Percentiles rank a stretch among this genome's conserved stretches.
Conservation (phyloP, 2,329 filamentous ascomycete genomes). For the Mycogone perniciosa region DNA sequence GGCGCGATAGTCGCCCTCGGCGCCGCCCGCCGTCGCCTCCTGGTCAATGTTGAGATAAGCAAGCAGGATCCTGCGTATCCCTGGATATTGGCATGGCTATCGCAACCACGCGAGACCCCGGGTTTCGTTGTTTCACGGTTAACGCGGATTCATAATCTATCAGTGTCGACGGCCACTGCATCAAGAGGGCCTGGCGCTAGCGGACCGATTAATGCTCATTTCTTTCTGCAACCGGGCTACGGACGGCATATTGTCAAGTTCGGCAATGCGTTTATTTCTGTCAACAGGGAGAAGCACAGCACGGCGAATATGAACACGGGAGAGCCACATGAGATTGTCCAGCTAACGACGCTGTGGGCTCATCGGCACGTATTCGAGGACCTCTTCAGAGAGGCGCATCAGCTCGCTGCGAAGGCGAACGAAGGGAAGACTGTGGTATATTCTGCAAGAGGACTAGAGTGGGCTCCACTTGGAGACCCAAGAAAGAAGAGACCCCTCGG, state of each 20-base stretch:
- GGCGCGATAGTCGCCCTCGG: slow-evolving; percentile 66
- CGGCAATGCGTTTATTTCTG: slow-evolving; percentile 77
- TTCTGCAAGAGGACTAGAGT: slow-evolving; percentile 75
- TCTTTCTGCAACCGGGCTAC: slow-evolving; percentile 85
- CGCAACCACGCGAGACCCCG: slow-evolving; percentile 62
- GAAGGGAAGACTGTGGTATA: slow-evolving; percentile 94
- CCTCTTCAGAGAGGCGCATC: slow-evolving; percentile 81
- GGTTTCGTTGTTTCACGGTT: slow-evolving; percentile 54
- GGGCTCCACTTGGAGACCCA: slow-evolving; percentile 77
- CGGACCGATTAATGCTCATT: slow-evolving; percentile 69
- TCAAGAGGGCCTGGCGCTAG: slow-evolving; percentile 52
- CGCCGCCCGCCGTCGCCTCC: slow-evolving; percentile 73
- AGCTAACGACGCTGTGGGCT: slow-evolving; percentile 83
- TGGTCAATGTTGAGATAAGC: slow-evolving; percentile 94
- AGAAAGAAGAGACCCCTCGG: slow-evolving; percentile 79
- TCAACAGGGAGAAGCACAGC: slow-evolving; percentile 78
- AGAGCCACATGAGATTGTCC: slow-evolving; percentile 89
- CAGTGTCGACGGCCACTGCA: slow-evolving; percentile 53
- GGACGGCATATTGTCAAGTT: slow-evolving; percentile 85
- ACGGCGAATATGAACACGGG: slow-evolving; percentile 78
- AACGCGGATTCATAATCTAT: slow-evolving; percentile 55
- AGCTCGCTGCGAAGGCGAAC: slow-evolving; percentile 68
- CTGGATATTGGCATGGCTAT: slow-evolving; percentile 94
- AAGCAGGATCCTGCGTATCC: slow-evolving; percentile 88
- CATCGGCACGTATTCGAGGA: slow-evolving; percentile 86